Conservation (phyloP, 140 eudicot genomes). For the Senecio squalidus region DNA sequence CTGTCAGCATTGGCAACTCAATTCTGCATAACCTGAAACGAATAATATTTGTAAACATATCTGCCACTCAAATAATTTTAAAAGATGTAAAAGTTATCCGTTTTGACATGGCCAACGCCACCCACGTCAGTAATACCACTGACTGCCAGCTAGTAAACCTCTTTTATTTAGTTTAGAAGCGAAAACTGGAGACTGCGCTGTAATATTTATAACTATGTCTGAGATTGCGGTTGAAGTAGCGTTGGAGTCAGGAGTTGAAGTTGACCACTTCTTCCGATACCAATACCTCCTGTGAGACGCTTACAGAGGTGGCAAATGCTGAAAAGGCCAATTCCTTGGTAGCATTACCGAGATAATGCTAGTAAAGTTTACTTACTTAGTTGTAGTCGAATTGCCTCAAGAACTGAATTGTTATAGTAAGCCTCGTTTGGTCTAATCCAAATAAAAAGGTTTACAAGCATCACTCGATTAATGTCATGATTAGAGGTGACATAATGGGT, state of each 20-base stretch:
- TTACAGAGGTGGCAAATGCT: conserved; percentile 10
- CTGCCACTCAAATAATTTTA: no score
- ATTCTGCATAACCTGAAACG: conserved; percentile 12
- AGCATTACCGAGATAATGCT: conserved; percentile 4
- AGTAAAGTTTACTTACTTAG: conserved; percentile 7
- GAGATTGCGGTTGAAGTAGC: no score
- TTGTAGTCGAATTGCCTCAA: conserved; percentile 15
- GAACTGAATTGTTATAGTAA: conserved; percentile 8
- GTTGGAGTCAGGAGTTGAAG: not conserved
- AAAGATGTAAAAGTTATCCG: no score
- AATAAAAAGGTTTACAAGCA: not conserved
- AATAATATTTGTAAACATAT: no score
- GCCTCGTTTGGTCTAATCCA: not conserved
- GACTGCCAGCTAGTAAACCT: no score
- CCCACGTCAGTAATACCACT: no score
- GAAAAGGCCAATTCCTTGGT: conserved; percentile 6
- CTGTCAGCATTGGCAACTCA: not conserved
- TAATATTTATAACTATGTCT: no score
- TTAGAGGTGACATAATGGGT: no score
- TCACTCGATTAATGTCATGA: no score
- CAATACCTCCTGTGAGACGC: conserved; percentile 7
- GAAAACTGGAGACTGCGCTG: no score
- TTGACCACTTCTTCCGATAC: not conserved
- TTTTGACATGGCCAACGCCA: no score
- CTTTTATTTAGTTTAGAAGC: no score